A percentile compares a stretch with the other conserved stretches of the same genome.
Evolutionary conservation across 1,139 yeast genomes (phyloP).

Genomic region (Geotrichum candidum): DNA sequence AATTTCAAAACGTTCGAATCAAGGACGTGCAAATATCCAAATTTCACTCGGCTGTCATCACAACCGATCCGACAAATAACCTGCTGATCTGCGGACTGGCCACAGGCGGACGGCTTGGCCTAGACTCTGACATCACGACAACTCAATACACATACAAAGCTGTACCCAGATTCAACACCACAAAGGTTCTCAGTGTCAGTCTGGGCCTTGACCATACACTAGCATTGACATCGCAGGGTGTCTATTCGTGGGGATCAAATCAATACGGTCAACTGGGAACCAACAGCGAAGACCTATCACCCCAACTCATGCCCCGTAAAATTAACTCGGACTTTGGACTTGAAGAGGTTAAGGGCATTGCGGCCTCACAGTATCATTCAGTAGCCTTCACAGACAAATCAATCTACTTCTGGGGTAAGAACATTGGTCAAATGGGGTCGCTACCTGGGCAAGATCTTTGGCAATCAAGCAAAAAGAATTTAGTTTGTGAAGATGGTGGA

Average conservation of each 20-base stretch:
- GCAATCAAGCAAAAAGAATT: conserved; percentile 14
- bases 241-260: conserved; percentile 79
- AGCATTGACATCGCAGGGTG: conserved; percentile 46
- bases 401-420: conserved; percentile 72
- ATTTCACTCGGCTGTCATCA: conserved; percentile 57
- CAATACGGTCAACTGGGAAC: conserved; percentile 57
- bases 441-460: conserved; percentile 20
- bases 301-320: conserved; percentile 45
- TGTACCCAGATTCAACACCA: conserved; percentile 36
- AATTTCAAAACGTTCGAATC: conserved; percentile 35
- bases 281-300: conserved; percentile 33
- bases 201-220: conserved; percentile 65
- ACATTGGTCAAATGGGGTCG: conserved; percentile 82
- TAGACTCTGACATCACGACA: conserved; percentile 32
- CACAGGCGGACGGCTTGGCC: conserved; percentile 67
- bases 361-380: conserved; percentile 70
- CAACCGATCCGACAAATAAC: conserved; percentile 44
- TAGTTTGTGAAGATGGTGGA: conserved; percentile 20
- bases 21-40: conserved; percentile 50
- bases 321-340: conserved; percentile 45
- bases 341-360: conserved; percentile 45
- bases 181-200: conserved; percentile 41
- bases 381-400: conserved; percentile 51
- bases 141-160: conserved; percentile 36
- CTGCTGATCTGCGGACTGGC: conserved; percentile 63